Percentiles rank a stretch among this genome's conserved stretches.
phyloP scores from a whole-genome alignment of 768 basidiomycete species.

The Filobasidium wieringae region DNA sequence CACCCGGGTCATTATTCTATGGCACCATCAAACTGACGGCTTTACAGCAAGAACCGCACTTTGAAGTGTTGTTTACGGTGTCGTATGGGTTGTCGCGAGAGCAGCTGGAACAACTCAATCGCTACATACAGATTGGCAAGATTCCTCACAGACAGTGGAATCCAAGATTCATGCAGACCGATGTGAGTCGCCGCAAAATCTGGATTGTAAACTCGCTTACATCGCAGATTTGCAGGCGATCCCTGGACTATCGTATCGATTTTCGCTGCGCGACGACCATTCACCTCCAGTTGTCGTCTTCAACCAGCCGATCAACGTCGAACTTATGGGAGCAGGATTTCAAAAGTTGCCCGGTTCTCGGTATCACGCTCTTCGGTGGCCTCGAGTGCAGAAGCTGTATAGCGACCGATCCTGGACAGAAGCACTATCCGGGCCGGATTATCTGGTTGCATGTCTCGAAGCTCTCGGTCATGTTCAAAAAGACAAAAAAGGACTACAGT shows the following conservation, averaged over 20 bases:
- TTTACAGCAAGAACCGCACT: conserved; percentile 45
- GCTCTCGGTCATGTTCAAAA: conserved; percentile 8
- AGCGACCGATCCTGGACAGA: neutral
- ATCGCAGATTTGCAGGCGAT: conserved; percentile 9
- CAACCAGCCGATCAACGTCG: conserved; percentile 53
- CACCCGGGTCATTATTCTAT: neutral
- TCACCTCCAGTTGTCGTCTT: conserved; percentile 51
- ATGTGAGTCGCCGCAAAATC: neutral
- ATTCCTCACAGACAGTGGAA: neutral
- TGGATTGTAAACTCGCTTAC: neutral
- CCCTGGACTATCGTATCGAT: conserved; percentile 48
- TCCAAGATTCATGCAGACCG: neutral
- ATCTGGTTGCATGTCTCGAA: neutral
- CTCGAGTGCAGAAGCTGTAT: conserved; percentile 61
- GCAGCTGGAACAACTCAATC: conserved; percentile 62
- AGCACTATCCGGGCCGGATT: conserved; percentile 5
- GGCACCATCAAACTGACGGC: neutral
- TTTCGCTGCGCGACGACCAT: conserved; percentile 46
- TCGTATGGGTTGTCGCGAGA: conserved; percentile 62
- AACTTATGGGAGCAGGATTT: conserved; percentile 72
- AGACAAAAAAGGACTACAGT: neutral
- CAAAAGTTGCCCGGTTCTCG: conserved; percentile 53
- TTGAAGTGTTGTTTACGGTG: conserved; percentile 60
- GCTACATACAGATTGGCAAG: conserved; percentile 43
- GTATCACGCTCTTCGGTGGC: conserved; percentile 77